Base-by-base conservation (phyloP, 495 filamentous ascomycete genomes). In the Halenospora varia region DNA sequence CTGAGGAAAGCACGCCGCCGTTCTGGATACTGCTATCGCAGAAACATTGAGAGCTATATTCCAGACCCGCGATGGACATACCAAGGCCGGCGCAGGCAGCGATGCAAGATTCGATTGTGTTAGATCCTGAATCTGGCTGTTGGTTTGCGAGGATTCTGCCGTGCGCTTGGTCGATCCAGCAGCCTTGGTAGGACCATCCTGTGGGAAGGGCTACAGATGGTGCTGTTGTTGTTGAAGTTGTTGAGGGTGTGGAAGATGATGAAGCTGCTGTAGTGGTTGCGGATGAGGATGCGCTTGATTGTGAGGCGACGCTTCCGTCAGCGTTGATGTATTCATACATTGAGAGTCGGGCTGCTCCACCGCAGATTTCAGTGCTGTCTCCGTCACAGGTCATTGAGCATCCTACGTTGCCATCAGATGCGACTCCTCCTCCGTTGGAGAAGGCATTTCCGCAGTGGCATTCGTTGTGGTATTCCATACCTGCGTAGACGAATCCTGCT, bases 21-120 rank as follows among this genome's bases (percentile, higher is more conserved):
- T 68, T 71, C 20, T 71, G 13, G 53, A 56, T 29, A 4, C 10
- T 6, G 11, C 53, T 47, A 10, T 29, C 83, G 62, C 84, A 88
- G 68, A 79, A 87, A 60, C 75, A 77, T 51, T 74, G 62, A 26
- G 62, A 51, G 22, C 70, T 67, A 47, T 72, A 77, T 56, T 77
- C 75, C 62, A 74, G 64, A 19, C 73, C 75, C 41, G 63, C 74
- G 42, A 70, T 68, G 22, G 48, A 57, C 55, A 69, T 76, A 2
- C 71, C 69, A 52, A 62, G 72, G 17, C 63, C 48, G 25, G 62
- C 59, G 55, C 72, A 75, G 25, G 60, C 62, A n/a, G 51, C 53
- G 25, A 75, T 68, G 51, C 72, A 75, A 17, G 62, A 67, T 19
- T 61, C 61, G 2, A 68, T 70, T 0, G 64, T 62, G 55, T 73